phyloP scores from a whole-genome alignment of 345 rosid species.

The Lumnitzera littorea region DNA sequence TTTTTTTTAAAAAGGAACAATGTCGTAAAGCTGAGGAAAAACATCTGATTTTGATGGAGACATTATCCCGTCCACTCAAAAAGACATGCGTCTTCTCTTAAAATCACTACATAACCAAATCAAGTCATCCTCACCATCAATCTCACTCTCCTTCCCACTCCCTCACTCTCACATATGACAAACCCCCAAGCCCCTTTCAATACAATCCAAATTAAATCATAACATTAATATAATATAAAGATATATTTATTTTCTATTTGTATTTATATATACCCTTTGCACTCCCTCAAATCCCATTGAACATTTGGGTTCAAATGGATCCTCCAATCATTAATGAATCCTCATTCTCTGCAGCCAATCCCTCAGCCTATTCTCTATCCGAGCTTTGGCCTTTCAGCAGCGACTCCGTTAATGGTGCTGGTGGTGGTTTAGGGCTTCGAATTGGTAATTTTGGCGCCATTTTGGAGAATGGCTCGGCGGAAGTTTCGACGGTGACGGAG shows the following conservation, averaged over 20 bases:
- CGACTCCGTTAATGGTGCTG: slow-evolving; percentile 7
- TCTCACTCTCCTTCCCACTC: neutral
- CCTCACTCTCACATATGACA: no score
- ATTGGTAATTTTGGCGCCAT: slow-evolving; percentile 3
- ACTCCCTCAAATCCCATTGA: no score
- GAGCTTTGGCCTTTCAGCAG: slow-evolving; percentile 79
- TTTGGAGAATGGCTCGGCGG: neutral
- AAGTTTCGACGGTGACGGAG: neutral
- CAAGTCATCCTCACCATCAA: neutral
- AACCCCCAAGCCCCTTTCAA: no score
- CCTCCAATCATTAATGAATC: slow-evolving; percentile 71
- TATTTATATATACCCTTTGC: no score
- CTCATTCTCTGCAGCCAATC: slow-evolving; percentile 77
- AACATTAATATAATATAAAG: no score
- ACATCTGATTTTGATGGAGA: no score
- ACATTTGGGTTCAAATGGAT: slow-evolving; percentile 42
- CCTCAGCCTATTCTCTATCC: slow-evolving; percentile 66
- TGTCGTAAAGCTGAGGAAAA: no score
- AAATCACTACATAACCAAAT: slow-evolving; percentile 3
- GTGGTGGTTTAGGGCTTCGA: slow-evolving; percentile 5
- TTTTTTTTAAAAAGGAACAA: no score
- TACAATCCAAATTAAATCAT: no score
- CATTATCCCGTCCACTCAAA: no score
- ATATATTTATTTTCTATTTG: no score
- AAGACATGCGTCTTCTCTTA: neutral